Evolutionary conservation across 192 early-diverging fungal genomes (phyloP).

Genomic region (Podila verticillata): DNA sequence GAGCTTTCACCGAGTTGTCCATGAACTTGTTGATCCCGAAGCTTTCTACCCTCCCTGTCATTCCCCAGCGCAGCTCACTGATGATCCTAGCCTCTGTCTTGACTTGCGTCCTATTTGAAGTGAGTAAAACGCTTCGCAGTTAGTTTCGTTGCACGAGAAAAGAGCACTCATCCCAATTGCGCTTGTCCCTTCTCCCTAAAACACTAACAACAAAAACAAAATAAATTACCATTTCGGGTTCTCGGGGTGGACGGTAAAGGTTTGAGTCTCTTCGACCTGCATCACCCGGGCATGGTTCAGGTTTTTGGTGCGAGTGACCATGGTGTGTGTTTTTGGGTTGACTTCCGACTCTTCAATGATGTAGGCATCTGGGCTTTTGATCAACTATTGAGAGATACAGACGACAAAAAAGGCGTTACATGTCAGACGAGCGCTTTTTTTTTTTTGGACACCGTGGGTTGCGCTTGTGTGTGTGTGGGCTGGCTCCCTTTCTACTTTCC

Average conservation of each 20-base stretch:
- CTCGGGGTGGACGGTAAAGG: constrained; percentile 65
- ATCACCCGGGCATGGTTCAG: constrained; percentile 93
- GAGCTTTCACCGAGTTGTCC: constrained; percentile 75
- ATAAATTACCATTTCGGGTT: constrained; percentile 50
- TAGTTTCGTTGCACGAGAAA: not conserved
- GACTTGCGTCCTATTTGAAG: constrained; percentile 65
- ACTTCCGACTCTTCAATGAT: constrained; percentile 92
- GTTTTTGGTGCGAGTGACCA: constrained; percentile 89
- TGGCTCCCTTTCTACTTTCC: no score
- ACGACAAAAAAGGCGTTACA: not conserved
- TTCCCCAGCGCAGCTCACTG: constrained; percentile 86
- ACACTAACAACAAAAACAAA: not conserved
- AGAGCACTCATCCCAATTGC: not conserved
- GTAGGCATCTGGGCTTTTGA: constrained; percentile 86
- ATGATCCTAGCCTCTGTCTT: constrained; percentile 88
- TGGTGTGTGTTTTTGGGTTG: constrained; percentile 76
- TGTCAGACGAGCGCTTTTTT: not conserved
- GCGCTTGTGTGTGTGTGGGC: no score
- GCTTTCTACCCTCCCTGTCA: constrained; percentile 84
- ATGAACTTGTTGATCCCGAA: constrained; percentile 90
- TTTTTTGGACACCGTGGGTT: no score
- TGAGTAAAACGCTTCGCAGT: not conserved
- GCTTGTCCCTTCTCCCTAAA: no score
- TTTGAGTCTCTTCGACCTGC: constrained; percentile 94
- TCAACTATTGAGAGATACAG: constrained; percentile 61